Percentiles rank a stretch among this genome's conserved stretches.
Evolutionary conservation across 164 flowering plant species (phyloP).

Genomic region (Vitis vinifera): DNA sequence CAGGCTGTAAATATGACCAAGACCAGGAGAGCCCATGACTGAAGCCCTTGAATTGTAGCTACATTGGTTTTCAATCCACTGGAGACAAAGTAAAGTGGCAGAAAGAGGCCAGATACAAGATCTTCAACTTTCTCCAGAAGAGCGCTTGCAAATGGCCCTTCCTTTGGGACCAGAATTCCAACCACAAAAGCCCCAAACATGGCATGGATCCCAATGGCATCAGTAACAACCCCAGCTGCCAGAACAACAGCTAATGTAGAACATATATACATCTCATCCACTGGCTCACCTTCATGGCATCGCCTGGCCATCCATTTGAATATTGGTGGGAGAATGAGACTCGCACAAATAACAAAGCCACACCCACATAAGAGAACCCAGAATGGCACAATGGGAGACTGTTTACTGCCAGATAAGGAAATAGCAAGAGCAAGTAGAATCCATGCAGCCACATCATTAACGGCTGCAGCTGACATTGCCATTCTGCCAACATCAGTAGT

Average conservation of each 20-base stretch:
- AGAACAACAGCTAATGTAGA: slow-evolving; percentile 52
- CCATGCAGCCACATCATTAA: slow-evolving; percentile 85
- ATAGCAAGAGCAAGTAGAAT: slow-evolving; percentile 77
- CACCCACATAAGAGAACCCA: slow-evolving; percentile 64
- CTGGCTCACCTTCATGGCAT: slow-evolving; percentile 68
- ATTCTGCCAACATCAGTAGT: slow-evolving; percentile 79
- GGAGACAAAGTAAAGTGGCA: slow-evolving; percentile 79
- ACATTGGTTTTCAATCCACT: slow-evolving; percentile 81
- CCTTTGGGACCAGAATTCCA: slow-evolving; percentile 76
- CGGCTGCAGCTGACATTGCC: slow-evolving; percentile 94
- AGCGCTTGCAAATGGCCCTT: slow-evolving; percentile 64
- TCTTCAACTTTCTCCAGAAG: slow-evolving; percentile 83
- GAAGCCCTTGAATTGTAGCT: slow-evolving; percentile 66
- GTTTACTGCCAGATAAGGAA: slow-evolving; percentile 53
- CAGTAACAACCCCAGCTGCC: slow-evolving; percentile 71
- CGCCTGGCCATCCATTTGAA: slow-evolving; percentile 54
- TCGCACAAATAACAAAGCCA: slow-evolving; percentile 34
- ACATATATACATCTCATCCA: slow-evolving; percentile 61
- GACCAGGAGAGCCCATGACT: slow-evolving; percentile 81
- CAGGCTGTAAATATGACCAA: slow-evolving; percentile 76
- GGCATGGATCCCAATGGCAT: slow-evolving; percentile 79
- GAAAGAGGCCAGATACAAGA: slow-evolving; percentile 73
- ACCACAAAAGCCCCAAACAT: slow-evolving; percentile 80
- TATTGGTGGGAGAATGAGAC: slow-evolving; percentile 35
- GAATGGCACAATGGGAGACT: slow-evolving; percentile 49